Conservation (phyloP, 805 yeast species). For the Candida palmyrensis region DNA sequence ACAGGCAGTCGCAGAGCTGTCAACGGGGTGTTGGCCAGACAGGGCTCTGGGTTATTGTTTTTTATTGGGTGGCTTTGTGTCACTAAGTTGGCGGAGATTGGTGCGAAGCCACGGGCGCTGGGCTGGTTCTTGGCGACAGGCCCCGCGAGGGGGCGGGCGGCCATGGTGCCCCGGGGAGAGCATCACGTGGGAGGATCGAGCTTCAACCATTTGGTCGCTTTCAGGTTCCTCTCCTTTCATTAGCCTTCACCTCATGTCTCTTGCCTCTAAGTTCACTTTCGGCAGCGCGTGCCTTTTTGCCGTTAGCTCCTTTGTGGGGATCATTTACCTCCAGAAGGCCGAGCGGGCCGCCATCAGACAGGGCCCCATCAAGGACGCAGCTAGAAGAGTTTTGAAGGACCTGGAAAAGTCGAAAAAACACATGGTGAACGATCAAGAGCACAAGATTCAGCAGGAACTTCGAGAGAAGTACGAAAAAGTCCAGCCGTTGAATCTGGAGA, state of each 20-base stretch:
- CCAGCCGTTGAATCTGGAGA: constrained; percentile 52
- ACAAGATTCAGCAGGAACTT: constrained; percentile 57
- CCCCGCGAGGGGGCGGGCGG: no score
- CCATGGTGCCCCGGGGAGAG: no score
- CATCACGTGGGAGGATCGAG: no score
- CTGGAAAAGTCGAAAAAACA: constrained; percentile 41
- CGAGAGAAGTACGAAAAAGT: constrained; percentile 49
- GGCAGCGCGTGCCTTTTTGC: constrained; percentile 53
- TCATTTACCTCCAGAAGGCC: constrained; percentile 61
- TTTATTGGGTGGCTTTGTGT: no score
- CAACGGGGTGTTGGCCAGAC: no score
- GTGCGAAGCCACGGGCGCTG: no score
- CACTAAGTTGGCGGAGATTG: no score
- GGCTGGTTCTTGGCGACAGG: no score
- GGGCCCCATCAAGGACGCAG: constrained; percentile 84
- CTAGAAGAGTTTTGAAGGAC: constrained; percentile 48
- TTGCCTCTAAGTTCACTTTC: constrained; percentile 73
- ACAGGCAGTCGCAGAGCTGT: no score
- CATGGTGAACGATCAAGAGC: constrained; percentile 55
- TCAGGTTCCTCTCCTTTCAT: not conserved
- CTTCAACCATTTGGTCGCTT: no score
- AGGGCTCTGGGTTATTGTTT: no score
- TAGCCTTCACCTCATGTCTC: constrained; percentile 49
- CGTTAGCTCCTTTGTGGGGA: constrained; percentile 58
- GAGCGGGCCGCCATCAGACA: constrained; percentile 71